Conservation (phyloP, 108 stramenopile species). For the Mayamaea pseudoterrestris region DNA sequence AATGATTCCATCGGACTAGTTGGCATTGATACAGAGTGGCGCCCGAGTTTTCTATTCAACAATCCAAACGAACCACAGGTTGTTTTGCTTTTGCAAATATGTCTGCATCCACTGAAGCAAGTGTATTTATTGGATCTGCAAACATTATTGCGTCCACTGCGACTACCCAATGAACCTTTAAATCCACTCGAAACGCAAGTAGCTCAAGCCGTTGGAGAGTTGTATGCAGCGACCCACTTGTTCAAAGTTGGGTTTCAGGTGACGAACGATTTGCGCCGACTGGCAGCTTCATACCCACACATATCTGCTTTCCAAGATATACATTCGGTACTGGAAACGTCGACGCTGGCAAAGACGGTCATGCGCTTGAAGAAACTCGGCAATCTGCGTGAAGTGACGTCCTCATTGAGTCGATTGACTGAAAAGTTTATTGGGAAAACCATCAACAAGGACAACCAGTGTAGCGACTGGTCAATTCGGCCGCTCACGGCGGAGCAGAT, state of each 20-base stretch:
- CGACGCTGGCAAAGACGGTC: conserved; percentile 9
- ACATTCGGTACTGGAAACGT: conserved; percentile 14
- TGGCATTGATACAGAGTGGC: conserved; percentile 33
- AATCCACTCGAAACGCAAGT: conserved; percentile 9
- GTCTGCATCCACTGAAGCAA: conserved; percentile 10
- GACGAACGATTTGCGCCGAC: conserved; percentile 13
- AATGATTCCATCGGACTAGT: conserved; percentile 5
- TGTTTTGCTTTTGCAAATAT: conserved; percentile 20
- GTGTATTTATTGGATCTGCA: conserved; percentile 23
- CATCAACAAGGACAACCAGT: conserved; percentile 24
- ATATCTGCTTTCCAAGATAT: conserved; percentile 20
- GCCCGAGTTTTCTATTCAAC: conserved; percentile 13
- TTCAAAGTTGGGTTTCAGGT: conserved; percentile 25
- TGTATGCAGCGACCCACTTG: conserved; percentile 10
- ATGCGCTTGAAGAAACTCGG: conserved; percentile 12
- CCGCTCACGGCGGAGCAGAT: conserved; percentile 14
- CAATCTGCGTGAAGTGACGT: conserved; percentile 17
- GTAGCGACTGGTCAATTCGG: conserved; percentile 28
- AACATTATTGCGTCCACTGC: conserved; percentile 13
- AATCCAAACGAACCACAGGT: conserved; percentile 11
- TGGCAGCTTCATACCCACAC: conserved; percentile 21
- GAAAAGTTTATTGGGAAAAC: conserved; percentile 16
- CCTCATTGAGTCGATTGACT: conserved; percentile 15
- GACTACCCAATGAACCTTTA: conserved; percentile 3
- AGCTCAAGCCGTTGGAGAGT: conserved; percentile 1